Evolutionary conservation across 2,329 filamentous ascomycete genomes (phyloP).

Genomic region (Venturia asperata): DNA sequence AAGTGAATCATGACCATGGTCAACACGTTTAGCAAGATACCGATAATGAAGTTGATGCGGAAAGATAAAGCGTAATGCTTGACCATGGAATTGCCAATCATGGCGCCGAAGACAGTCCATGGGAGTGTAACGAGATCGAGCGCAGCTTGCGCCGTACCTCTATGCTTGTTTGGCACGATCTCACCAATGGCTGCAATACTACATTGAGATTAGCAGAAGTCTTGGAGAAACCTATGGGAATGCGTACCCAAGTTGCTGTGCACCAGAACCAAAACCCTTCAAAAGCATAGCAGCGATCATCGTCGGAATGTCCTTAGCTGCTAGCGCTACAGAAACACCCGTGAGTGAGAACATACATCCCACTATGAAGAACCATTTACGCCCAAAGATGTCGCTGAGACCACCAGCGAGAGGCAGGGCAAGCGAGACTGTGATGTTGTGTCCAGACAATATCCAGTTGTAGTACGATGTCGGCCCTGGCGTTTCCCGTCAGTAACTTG

Average conservation of each 20-base stretch:
- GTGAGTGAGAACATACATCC: constrained; percentile 15
- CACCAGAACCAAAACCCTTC: constrained; percentile 17
- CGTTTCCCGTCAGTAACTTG: background rate
- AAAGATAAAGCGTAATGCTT: constrained; percentile 17
- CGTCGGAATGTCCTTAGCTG: constrained; percentile 13
- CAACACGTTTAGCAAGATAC: constrained; percentile 14
- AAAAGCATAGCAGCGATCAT: constrained; percentile 19
- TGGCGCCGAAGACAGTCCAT: constrained; percentile 20
- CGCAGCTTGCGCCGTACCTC: constrained; percentile 17
- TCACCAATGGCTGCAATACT: constrained; percentile 16
- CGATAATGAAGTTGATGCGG: constrained; percentile 19
- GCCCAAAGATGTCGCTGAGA: constrained; percentile 20
- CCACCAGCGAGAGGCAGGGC: constrained; percentile 18
- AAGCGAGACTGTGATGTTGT: constrained; percentile 16
- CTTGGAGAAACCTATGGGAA: background rate
- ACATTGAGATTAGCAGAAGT: background rate
- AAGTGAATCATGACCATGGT: constrained; percentile 11
- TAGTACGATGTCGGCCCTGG: constrained; percentile 21
- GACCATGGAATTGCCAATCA: constrained; percentile 7
- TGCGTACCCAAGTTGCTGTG: constrained; percentile 16
- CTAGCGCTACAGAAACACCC: background rate
- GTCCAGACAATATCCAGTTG: constrained; percentile 20
- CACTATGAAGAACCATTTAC: constrained; percentile 18
- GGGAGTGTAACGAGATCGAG: constrained; percentile 19
- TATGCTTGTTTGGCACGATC: constrained; percentile 19